These are phyloP conservation scores for Silene conica DNA, from an alignment of 148 eudicot species.

Conservation along the genomic window DNA sequence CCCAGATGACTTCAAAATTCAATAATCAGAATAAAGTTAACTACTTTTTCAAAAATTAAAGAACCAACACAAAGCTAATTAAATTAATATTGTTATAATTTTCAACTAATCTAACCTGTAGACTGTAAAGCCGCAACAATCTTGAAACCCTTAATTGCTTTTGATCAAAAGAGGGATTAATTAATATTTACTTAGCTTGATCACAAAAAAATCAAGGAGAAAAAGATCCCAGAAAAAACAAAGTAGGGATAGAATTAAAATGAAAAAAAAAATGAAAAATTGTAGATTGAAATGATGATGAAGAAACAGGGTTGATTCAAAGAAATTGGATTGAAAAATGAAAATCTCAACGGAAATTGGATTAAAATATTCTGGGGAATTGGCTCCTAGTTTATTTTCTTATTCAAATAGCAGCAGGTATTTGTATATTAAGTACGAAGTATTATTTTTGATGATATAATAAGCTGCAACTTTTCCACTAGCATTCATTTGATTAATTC, in stretches of 20 bases:
- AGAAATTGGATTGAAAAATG: no score
- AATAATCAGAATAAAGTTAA: not conserved
- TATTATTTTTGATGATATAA: no score
- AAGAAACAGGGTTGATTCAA: no score
- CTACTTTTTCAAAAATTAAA: not conserved
- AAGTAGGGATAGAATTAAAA: not conserved
- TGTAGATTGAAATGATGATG: no score
- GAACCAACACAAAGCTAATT: not conserved
- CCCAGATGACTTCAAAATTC: not conserved
- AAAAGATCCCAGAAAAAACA: not conserved
- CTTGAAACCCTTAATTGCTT: constrained; percentile 7
- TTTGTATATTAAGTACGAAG: no score
- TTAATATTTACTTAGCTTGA: not conserved
- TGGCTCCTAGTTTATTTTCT: no score
- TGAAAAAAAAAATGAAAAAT: not conserved
- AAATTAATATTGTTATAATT: not conserved
- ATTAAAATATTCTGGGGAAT: no score
- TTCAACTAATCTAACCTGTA: not conserved
- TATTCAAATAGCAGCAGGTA: no score
- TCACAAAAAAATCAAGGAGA: not conserved
- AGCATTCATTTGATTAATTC: no score
- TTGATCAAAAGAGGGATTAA: constrained; percentile 6
- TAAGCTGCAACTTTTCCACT: no score
- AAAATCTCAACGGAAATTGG: no score
- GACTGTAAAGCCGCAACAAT: constrained; percentile 6